These are phyloP conservation scores for Areca catechu DNA, from an alignment of 176 grass and related monocot genomes.

Conservation along the genomic window DNA sequence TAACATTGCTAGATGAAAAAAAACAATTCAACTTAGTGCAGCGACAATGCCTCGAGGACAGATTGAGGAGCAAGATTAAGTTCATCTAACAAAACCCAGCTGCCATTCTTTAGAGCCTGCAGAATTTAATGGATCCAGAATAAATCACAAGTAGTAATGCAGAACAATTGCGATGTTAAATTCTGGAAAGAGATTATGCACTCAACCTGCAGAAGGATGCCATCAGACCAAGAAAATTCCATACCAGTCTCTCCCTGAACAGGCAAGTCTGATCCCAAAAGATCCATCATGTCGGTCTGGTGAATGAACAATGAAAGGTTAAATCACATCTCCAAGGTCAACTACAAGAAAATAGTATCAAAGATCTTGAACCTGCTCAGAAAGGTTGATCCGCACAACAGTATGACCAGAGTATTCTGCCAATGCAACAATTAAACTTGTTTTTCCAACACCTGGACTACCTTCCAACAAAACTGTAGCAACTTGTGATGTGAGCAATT, in stretches of 20 bases:
- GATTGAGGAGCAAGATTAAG: constrained; percentile 97
- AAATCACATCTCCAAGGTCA: background rate
- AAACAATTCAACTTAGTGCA: background rate
- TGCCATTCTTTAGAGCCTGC: constrained; percentile 88
- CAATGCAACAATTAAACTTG: constrained; percentile 75
- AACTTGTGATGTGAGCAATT: background rate
- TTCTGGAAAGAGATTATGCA: background rate
- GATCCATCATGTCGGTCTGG: constrained; percentile 98
- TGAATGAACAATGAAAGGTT: background rate
- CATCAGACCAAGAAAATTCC: constrained; percentile 94
- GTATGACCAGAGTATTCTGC: constrained; percentile 67
- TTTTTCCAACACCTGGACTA: constrained; percentile 96
- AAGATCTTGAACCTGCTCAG: constrained; percentile 48
- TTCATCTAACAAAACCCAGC: constrained; percentile 97
- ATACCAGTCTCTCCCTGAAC: constrained; percentile 58
- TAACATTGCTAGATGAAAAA: background rate
- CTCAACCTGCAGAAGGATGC: constrained; percentile 75
- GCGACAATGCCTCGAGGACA: constrained; percentile 47
- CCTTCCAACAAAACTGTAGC: constrained; percentile 77
- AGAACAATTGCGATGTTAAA: no score
- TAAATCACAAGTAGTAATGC: background rate
- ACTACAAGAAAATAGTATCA: background rate
- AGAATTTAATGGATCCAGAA: constrained; percentile 1
- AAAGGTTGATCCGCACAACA: constrained; percentile 89
- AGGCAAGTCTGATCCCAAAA: constrained; percentile 88